phyloP scores from a whole-genome alignment of 345 rosid species.

The Eucalyptus dawsonii region DNA sequence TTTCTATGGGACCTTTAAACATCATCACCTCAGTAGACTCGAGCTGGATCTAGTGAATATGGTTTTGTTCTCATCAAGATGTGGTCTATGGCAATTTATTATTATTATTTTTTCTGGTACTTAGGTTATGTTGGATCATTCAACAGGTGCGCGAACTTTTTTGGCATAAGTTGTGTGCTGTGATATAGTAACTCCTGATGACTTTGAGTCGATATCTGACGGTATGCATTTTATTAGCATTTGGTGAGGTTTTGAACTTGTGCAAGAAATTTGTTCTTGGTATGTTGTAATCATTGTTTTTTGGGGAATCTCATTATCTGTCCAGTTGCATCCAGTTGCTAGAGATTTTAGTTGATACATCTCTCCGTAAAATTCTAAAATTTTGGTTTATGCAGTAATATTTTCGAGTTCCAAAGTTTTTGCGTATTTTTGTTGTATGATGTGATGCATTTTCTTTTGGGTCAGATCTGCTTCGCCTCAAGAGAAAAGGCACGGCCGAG shows the following conservation, averaged over 20 bases:
- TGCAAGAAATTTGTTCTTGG: not conserved
- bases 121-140: not conserved
- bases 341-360: not conserved
- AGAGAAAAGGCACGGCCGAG: conserved; percentile 17
- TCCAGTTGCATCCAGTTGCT: not conserved
- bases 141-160: not conserved
- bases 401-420: not conserved
- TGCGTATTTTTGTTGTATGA: not conserved
- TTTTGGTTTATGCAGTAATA: not conserved
- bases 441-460: not conserved
- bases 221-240: not conserved
- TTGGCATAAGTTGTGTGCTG: not conserved
- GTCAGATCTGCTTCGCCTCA: conserved; percentile 62
- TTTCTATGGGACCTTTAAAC: not conserved
- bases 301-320: not conserved
- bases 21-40: not conserved
- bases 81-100: not conserved
- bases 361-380: not conserved
- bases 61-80: not conserved
- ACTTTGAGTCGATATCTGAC: not conserved
- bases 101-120: not conserved
- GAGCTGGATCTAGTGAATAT: not conserved
- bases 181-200: not conserved
- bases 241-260: not conserved
- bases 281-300: not conserved